phyloP scores from a whole-genome alignment of 1,284 basidiomycete genomes.

The Stygiomarasmius scandens region DNA sequence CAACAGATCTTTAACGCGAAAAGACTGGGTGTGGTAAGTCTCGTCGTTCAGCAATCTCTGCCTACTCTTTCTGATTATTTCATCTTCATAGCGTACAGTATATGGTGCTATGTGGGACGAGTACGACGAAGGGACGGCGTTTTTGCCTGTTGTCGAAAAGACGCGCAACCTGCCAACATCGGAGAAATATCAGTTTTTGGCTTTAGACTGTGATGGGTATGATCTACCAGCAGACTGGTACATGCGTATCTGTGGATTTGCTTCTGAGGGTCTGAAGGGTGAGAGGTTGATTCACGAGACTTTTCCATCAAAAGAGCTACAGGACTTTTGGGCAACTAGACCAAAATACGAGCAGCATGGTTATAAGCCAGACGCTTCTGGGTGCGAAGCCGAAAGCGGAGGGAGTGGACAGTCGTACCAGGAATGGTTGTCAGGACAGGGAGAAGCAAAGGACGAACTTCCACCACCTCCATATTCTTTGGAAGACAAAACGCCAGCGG shows the following conservation, averaged over 20 bases:
- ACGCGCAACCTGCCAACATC: conserved; percentile 60
- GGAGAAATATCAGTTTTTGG: conserved; percentile 60
- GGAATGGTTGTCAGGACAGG: conserved; percentile 49
- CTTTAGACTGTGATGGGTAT: conserved; percentile 71
- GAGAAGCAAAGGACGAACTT: conserved; percentile 45
- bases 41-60: neutral
- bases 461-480: conserved; percentile 73
- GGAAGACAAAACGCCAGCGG: conserved; percentile 43
- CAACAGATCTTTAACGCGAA: conserved; percentile 69
- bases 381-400: conserved; percentile 24
- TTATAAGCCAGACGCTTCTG: conserved; percentile 22
- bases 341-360: conserved; percentile 55
- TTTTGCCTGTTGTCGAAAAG: conserved; percentile 66
- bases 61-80: neutral
- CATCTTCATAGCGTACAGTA: neutral
- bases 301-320: conserved; percentile 70
- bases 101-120: conserved; percentile 82
- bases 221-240: conserved; percentile 80
- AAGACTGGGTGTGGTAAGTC: conserved; percentile 49
- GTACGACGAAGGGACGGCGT: conserved; percentile 81
- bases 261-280: conserved; percentile 64
- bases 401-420: conserved; percentile 42
- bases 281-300: conserved; percentile 63
- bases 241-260: conserved; percentile 76
- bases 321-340: conserved; percentile 71